These are phyloP conservation scores for Phytophthora quininea DNA, from an alignment of 352 stramenopile genomes.

Conservation along the genomic window DNA sequence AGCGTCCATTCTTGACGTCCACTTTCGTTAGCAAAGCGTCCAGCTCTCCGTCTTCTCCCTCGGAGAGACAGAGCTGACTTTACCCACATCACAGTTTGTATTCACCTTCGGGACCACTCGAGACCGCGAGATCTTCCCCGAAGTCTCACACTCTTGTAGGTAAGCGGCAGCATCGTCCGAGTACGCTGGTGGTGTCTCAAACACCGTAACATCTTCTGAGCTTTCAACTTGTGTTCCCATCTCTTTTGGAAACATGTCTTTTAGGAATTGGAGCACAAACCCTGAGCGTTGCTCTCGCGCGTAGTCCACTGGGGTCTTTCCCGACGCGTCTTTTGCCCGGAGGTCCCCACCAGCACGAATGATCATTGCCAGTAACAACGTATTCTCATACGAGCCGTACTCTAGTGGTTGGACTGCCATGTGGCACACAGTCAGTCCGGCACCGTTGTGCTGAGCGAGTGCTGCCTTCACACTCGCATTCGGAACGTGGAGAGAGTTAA, in stretches of 20 bases:
- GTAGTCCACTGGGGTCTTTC: constrained; percentile 60
- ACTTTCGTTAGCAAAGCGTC: constrained; percentile 75
- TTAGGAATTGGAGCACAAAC: constrained; percentile 61
- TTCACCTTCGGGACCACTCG: constrained; percentile 53
- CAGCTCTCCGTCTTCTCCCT: constrained; percentile 49
- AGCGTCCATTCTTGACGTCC: constrained; percentile 71
- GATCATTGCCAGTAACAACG: constrained; percentile 50
- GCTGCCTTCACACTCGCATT: constrained; percentile 46
- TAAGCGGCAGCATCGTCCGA: constrained; percentile 56
- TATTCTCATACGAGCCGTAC: constrained; percentile 77
- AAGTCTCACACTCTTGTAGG: constrained; percentile 51
- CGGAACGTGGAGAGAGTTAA: constrained; percentile 55
- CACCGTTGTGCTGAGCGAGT: constrained; percentile 44
- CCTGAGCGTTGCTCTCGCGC: constrained; percentile 54
- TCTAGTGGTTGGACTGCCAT: constrained; percentile 61
- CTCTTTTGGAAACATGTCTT: constrained; percentile 36
- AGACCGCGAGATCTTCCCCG: constrained; percentile 62
- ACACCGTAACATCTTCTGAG: constrained; percentile 33
- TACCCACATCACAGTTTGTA: constrained; percentile 63
- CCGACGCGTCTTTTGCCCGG: constrained; percentile 39
- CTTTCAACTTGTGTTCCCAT: constrained; percentile 11
- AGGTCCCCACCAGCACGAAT: constrained; percentile 48
- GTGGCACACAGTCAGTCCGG: constrained; percentile 59
- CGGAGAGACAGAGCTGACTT: constrained; percentile 45
- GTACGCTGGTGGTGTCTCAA: constrained; percentile 44